Percentiles rank a stretch among this genome's conserved stretches.
phyloP scores from a whole-genome alignment of 2,329 filamentous ascomycete genomes.

The Aspergillus phoenicis region DNA sequence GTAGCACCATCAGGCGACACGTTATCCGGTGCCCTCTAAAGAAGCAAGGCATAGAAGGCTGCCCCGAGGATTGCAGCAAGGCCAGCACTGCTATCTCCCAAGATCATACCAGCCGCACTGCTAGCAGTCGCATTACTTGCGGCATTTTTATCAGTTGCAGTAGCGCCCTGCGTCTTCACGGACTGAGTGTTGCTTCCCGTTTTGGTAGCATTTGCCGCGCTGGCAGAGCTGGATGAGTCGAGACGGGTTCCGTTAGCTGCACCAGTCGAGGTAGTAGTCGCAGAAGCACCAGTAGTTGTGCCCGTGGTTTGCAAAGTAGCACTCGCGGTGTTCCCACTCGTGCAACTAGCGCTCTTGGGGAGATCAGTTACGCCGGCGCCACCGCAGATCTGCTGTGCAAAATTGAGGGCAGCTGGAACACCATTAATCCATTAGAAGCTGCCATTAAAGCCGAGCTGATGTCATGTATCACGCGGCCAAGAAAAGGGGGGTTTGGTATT shows the following conservation, averaged over 20 bases:
- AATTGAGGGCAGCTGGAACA: slow-evolving; percentile 36
- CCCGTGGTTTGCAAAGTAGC: not conserved
- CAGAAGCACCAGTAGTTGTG: slow-evolving; percentile 11
- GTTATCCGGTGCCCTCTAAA: slow-evolving; percentile 17
- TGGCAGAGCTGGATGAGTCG: not conserved
- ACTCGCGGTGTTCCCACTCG: not conserved
- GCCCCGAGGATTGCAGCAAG: slow-evolving; percentile 35
- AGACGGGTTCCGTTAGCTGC: slow-evolving; percentile 10
- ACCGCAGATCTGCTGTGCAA: slow-evolving; percentile 43
- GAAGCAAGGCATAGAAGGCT: slow-evolving; percentile 34
- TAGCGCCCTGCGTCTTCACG: not conserved
- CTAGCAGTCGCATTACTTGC: slow-evolving; percentile 12
- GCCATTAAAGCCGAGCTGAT: not conserved
- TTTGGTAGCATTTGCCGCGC: not conserved
- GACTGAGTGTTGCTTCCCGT: slow-evolving; percentile 3
- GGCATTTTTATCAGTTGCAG: not conserved
- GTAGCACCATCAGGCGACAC: not conserved
- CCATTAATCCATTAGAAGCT: slow-evolving; percentile 10
- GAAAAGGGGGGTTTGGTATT: not conserved
- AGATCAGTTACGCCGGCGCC: slow-evolving; percentile 41
- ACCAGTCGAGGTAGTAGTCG: slow-evolving; percentile 16
- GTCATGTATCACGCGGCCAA: not conserved
- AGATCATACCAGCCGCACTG: slow-evolving; percentile 29
- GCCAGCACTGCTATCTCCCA: slow-evolving; percentile 28
- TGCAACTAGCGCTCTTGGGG: slow-evolving; percentile 36